Evolutionary conservation across 257 asterid species (phyloP), one percentile per base, ranked within the genome.

Genomic region (Fraxinus americana): DNA sequence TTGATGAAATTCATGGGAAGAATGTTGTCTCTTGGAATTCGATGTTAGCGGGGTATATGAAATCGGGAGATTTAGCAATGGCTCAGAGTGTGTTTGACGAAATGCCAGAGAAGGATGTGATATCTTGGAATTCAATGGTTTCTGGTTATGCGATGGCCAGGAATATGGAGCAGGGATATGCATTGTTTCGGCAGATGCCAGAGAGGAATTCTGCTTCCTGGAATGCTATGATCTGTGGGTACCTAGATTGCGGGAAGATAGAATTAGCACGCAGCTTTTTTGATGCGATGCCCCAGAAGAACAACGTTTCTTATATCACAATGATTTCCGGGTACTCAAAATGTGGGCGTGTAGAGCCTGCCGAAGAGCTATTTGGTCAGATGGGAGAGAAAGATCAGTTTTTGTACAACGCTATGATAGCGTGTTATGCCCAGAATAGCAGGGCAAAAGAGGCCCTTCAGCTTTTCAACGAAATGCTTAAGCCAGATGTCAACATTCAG

Each of bases 1-100:
- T 94, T 41, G 90, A 85, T 82, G 93, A 86, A 81, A 92, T 92
- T 84, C 63, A 52, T 9, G 91, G 45, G 36, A 90, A 78, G 80
- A 91, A 90, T 74, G 86, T 93, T 41, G 97, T 93, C 5, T 84
- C 97, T 2, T 95, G 99, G 99, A 95, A 93, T 83, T 91, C 96
- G 38, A 69, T 95, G 78, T 72, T 95, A 6, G 87, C 91, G 0
- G 95, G 96, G 77, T 89, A 95, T 30, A 86, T 90, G 0, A 94
- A 83, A 76, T 72, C 72, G 7, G 94, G 93, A 57, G 86, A 91
- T 23, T 65, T 94, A 61, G 88, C 74, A 14, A 87, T 77, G 91
- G 98, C 94, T 1, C 89, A 78, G 73, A 75, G 81, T 39, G 83
- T 90, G 80, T 94, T 92, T 39, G 91, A 87, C 75, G 94, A 89